Conservation (phyloP, 176 grass and related monocot genomes). For the Rhipidocladum racemiflorum region DNA sequence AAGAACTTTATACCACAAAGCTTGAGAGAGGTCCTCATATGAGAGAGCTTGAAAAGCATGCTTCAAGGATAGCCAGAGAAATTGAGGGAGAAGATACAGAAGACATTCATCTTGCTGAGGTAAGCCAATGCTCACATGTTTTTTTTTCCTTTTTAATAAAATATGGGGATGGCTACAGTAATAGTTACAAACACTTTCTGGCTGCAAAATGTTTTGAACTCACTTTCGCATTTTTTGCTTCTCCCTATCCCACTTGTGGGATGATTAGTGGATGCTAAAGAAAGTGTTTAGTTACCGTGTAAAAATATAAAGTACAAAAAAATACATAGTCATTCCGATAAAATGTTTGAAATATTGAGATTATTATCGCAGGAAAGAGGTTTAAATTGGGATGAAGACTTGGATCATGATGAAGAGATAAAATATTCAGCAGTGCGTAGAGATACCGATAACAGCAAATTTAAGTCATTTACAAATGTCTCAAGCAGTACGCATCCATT, state of each 20-base stretch:
- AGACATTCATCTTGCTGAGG: conserved; percentile 97
- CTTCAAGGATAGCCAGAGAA: conserved; percentile 88
- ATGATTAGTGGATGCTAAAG: background rate
- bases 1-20: conserved; percentile 98
- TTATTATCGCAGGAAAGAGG: conserved; percentile 77
- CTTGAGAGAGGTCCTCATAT: conserved; percentile 92
- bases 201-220: background rate
- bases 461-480: conserved; percentile 24
- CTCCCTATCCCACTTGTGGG: background rate
- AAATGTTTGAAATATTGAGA: conserved; percentile 18
- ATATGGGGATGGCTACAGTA: background rate
- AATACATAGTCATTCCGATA: background rate
- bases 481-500: conserved; percentile 6
- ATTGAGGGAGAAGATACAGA: conserved; percentile 91
- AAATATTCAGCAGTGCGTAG: conserved; percentile 88
- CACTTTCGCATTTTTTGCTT: background rate
- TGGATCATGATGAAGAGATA: conserved; percentile 88
- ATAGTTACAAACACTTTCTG: background rate
- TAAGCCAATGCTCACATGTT: conserved; percentile 23
- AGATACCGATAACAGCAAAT: conserved; percentile 52
- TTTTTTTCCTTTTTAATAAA: background rate
- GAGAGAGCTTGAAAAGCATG: conserved; percentile 84
- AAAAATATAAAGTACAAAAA: background rate
- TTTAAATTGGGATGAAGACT: conserved; percentile 59
- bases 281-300: conserved; percentile 1